Percentiles rank a stretch among this genome's conserved stretches.
These are phyloP conservation scores for Ambrosia artemisiifolia DNA, from an alignment of 129 eudicot genomes.

Conservation along the genomic window DNA sequence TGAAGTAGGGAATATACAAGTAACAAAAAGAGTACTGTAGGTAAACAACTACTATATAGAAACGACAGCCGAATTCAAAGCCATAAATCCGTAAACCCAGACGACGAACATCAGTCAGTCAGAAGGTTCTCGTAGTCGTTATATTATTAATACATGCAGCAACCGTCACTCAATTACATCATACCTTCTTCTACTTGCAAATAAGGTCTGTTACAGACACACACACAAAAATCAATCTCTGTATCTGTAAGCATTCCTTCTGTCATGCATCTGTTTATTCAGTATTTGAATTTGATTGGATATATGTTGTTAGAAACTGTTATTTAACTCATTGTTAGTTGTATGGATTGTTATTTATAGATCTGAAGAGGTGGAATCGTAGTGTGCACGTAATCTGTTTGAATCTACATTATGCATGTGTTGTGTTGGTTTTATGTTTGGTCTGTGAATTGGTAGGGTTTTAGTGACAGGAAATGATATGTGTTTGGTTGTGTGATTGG, in stretches of 20 bases:
- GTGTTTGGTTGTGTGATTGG: constrained; percentile 11
- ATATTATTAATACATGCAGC: constrained; percentile 7
- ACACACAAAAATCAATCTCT: neutral
- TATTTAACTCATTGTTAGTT: neutral
- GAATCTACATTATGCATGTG: constrained; percentile 11
- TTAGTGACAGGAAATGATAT: neutral
- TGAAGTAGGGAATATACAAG: neutral
- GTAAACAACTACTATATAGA: constrained; percentile 22
- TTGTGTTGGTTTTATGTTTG: neutral
- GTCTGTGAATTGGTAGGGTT: neutral
- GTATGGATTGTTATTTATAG: constrained; percentile 14
- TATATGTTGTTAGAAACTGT: neutral
- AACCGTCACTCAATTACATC: constrained; percentile 2
- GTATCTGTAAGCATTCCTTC: neutral
- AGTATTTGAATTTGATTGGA: neutral
- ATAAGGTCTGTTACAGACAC: constrained; percentile 16
- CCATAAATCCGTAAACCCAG: constrained; percentile 11
- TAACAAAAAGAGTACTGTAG: neutral
- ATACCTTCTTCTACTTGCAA: constrained; percentile 11
- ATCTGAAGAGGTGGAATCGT: constrained; percentile 12
- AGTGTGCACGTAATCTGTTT: constrained; percentile 3
- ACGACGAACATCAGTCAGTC: constrained; percentile 16
- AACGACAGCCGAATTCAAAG: neutral
- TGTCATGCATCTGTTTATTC: neutral
- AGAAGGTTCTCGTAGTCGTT: constrained; percentile 1